Base-by-base conservation (phyloP, 1,139 yeast species). In the Candida freyschussii region DNA sequence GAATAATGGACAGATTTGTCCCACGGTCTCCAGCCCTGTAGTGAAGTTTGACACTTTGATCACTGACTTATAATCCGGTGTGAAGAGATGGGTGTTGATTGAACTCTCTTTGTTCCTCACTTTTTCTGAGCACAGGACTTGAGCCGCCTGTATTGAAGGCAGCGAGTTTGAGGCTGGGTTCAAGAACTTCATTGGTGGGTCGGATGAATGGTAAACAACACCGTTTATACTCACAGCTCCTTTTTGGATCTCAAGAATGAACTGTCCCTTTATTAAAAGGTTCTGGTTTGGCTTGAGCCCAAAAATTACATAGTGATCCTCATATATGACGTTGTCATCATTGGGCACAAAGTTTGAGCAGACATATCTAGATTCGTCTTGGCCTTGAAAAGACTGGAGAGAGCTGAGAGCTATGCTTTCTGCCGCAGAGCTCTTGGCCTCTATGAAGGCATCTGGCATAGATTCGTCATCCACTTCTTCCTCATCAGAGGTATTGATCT, bases 181-280 rank as follows among this genome's bases (percentile, higher is more conserved):
- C 40, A 72, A 55, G 9, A 77, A 57, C 2, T 52, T 47, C 21
- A 62, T 50, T 0, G 52, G 47, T 5, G 48, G 41, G 15, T 62
- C 52, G 20, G 62, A 55, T 2, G 77, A 60, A 40, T 67, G 67
- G 45, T 69, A 73, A 11, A 64, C 60, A 4, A 72, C 67, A 21
- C 82, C 81, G 30, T 81, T 63, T 9, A 77, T 52, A 0, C 65
- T 51, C 2, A 73, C 50, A 1, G 78, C 74, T 12, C 95, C 95
- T 47, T 74, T 62, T 32, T 72, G 64, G 1, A 84, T 62, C 6
- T 60, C 59, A 16, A 84, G 32, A 7, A 44, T 50, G 46, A 69
- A 79, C 42, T 73, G 77, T 0, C 95, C 95, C 27, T 68, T 65
- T 2, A 83, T 39, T 20, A 75, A 56, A 3, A 84, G 44, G 23